Evolutionary conservation across 2,329 filamentous ascomycete species (phyloP).

Genomic region (Didymella exigua): DNA sequence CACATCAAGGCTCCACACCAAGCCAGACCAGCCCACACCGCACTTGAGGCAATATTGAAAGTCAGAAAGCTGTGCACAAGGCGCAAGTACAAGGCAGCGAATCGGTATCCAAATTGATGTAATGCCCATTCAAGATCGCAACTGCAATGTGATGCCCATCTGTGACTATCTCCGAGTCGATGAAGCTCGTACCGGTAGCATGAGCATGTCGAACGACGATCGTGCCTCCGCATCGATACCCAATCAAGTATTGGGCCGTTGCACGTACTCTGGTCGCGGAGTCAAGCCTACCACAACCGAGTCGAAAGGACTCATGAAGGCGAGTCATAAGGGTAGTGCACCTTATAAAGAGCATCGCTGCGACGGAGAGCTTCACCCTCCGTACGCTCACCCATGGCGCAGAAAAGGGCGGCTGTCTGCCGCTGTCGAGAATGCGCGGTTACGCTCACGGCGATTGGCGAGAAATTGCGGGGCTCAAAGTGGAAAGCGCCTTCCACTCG

Average conservation of each 20-base stretch:
- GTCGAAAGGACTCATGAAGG: background rate
- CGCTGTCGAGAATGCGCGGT: constrained; percentile 4
- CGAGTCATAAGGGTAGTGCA: background rate
- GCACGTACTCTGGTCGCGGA: constrained; percentile 1
- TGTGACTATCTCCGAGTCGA: background rate
- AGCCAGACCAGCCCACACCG: constrained; percentile 11
- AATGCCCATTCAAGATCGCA: background rate
- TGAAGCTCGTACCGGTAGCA: background rate
- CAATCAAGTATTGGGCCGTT: constrained; percentile 16
- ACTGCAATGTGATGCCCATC: background rate
- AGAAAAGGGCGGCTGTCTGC: constrained; percentile 14
- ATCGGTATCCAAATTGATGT: background rate
- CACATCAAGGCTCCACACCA: constrained; percentile 9
- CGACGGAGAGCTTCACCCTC: constrained; percentile 10
- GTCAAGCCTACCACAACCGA: background rate
- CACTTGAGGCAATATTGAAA: constrained; percentile 5
- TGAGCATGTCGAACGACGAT: constrained; percentile 10
- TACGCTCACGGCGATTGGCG: constrained; percentile 13
- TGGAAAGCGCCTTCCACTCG: constrained; percentile 13
- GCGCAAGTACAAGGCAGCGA: background rate
- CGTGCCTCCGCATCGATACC: constrained; percentile 11
- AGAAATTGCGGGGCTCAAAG: constrained; percentile 15
- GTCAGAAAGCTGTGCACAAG: background rate
- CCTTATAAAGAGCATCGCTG: constrained; percentile 1
- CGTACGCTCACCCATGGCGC: background rate